Percentiles rank a stretch among this genome's conserved stretches.
These are phyloP conservation scores for Dendrothele bispora DNA, from an alignment of 768 basidiomycete genomes.

Conservation along the genomic window DNA sequence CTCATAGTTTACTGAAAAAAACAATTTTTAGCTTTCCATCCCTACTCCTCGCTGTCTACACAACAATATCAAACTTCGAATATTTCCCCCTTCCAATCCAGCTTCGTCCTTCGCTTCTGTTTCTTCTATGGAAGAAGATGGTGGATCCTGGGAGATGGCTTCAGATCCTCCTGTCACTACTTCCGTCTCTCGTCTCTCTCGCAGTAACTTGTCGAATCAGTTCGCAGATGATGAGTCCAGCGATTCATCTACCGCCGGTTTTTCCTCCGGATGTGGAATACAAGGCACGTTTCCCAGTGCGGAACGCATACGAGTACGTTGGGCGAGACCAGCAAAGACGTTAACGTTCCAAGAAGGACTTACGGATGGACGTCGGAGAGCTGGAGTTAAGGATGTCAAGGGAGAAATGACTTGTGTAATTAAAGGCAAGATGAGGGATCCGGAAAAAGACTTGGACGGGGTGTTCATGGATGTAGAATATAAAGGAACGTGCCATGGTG, in stretches of 20 bases:
- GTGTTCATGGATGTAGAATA: constrained; percentile 68
- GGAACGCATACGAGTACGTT: constrained; percentile 73
- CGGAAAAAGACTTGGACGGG: constrained; percentile 45
- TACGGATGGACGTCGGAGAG: constrained; percentile 58
- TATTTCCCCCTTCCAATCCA: constrained; percentile 60
- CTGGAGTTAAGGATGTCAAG: constrained; percentile 67
- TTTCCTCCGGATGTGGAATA: constrained; percentile 64
- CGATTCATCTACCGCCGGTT: constrained; percentile 58
- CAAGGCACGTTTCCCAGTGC: constrained; percentile 79
- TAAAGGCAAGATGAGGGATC: constrained; percentile 46
- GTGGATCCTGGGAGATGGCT: constrained; percentile 69
- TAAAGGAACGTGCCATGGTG: constrained; percentile 68
- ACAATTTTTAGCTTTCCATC: constrained; percentile 58
- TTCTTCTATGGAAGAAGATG: constrained; percentile 74
- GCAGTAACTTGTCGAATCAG: constrained; percentile 61
- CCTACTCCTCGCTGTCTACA: constrained; percentile 78
- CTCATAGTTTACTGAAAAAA: neutral
- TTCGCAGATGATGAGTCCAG: constrained; percentile 84
- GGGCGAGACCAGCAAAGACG: constrained; percentile 65
- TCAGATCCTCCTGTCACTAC: constrained; percentile 77
- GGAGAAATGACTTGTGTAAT: constrained; percentile 66
- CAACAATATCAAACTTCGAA: constrained; percentile 71
- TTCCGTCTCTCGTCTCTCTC: constrained; percentile 42
- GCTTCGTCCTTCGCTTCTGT: constrained; percentile 69
- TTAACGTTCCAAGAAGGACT: constrained; percentile 40